Conservation (phyloP, 2,329 filamentous ascomycete species). For the Microdochium trichocladiopsis region DNA sequence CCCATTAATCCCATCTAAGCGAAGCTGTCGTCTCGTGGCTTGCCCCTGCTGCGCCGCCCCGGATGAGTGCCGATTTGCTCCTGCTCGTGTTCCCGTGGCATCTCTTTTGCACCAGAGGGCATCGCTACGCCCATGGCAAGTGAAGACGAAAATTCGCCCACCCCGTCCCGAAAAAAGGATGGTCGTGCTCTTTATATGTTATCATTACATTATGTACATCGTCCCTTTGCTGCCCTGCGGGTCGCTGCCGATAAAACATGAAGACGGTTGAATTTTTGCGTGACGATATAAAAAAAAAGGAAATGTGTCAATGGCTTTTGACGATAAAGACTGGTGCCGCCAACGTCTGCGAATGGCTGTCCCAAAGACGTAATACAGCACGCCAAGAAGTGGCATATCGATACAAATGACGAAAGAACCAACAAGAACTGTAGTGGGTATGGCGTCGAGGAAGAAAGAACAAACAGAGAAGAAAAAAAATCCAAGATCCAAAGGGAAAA, state of each 20-base stretch:
- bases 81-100: no score
- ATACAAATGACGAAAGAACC: neutral
- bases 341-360: neutral
- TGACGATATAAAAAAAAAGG: neutral
- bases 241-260: neutral
- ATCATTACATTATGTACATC: slow-evolving; percentile 1
- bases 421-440: neutral
- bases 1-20: no score
- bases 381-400: neutral
- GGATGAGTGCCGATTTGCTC: no score
- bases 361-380: neutral
- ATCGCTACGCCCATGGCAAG: no score
- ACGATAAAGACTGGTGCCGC: neutral
- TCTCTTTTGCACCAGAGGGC: no score
- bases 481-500: neutral
- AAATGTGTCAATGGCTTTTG: neutral
- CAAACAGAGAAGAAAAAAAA: no score
- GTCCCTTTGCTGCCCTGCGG: neutral
- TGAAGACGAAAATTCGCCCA: no score
- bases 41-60: no score
- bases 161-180: neutral
- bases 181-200: neutral
- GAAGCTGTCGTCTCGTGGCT: no score
- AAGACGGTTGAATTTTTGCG: neutral
- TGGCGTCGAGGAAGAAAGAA: neutral